Evolutionary conservation across 805 yeast genomes (phyloP), one percentile per base, ranked within the genome.

Genomic region (Pichia eremophila): DNA sequence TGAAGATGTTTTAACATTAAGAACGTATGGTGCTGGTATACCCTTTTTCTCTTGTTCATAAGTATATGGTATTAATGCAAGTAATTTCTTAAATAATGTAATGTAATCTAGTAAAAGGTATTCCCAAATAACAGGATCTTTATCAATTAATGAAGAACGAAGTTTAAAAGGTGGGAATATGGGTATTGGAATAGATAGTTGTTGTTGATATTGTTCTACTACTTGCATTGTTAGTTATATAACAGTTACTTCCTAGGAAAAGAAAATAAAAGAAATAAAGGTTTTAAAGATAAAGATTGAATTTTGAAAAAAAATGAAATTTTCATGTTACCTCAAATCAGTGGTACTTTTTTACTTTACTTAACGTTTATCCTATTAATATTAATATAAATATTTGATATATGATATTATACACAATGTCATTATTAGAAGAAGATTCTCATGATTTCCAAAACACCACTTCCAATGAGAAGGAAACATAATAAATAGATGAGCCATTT

Each of bases 121-220:
- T 5, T 76, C 83, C 89, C 91, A 85, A 9, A 85, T 85, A 22
- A 85, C 89, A 0, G 95, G 95, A 59, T 85, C 95, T 51, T 78
- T 84, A 58, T 85, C 93, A 8, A 83, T 81, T 59, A 85, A 67
- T n/a, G 87, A 79, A 0, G 90, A 84, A 35, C 93, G 69, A 28
- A 85, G 71, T 51, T 76, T 75, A 64, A 84, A 83, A 2, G 90
- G 89, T 9, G 93, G 93, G 50, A 78, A 85, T 27, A 76, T 44
- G 15, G 55, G 55, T 5, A 52, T 52, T 11, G 55, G 52, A 25
- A 52, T 44, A 12, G 41, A 41, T 3, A 52, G 32, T 38, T 31
- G 35, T 25, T 47, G 44, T 15, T 44, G 45, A 29, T 39, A 28
- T 11, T 22, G 19, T n/a, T 36, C 11, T 18, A 36, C 15, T 5